Evolutionary conservation across 2,329 filamentous ascomycete species (phyloP).

Genomic region (Leptodontidium sp.): DNA sequence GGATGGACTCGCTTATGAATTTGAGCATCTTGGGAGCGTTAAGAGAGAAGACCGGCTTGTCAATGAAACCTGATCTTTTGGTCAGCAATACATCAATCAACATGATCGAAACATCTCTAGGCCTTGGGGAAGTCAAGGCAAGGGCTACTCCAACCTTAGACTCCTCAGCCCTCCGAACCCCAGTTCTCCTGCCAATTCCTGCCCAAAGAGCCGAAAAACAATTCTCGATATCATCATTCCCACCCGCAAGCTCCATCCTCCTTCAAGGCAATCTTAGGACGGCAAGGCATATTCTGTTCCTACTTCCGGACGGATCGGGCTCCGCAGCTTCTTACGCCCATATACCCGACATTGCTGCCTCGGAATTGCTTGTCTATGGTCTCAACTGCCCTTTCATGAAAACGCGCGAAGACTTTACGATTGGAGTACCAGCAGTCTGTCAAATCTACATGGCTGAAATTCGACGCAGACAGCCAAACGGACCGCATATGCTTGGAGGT

Average conservation of each 20-base stretch:
- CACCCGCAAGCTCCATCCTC: slow-evolving; percentile 46
- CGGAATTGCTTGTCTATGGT: slow-evolving; percentile 59
- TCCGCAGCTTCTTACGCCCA: slow-evolving; percentile 45
- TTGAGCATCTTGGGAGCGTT: too few species aligned
- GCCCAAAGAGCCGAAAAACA: too few species aligned
- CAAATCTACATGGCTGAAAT: slow-evolving; percentile 73
- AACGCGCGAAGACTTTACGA: slow-evolving; percentile 68
- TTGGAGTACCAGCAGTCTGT: slow-evolving; percentile 70
- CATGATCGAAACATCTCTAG: slow-evolving; percentile 21
- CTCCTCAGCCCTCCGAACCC: too few species aligned
- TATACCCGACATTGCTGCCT: slow-evolving; percentile 47
- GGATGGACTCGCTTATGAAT: too few species aligned
- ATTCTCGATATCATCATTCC: slow-evolving; percentile 20
- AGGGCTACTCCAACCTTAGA: neutral
- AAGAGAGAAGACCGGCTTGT: too few species aligned
- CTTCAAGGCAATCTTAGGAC: slow-evolving; percentile 56
- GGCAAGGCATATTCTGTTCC: slow-evolving; percentile 53
- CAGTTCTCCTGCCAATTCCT: too few species aligned
- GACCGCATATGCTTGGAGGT: slow-evolving; percentile 72
- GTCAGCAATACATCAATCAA: too few species aligned
- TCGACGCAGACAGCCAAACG: slow-evolving; percentile 71
- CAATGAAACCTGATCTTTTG: too few species aligned
- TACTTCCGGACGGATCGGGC: slow-evolving; percentile 58
- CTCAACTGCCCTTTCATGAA: slow-evolving; percentile 77
- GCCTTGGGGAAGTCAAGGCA: slow-evolving; percentile 23